Base-by-base conservation (phyloP, 352 stramenopile species). In the Phytophthora vignae region DNA sequence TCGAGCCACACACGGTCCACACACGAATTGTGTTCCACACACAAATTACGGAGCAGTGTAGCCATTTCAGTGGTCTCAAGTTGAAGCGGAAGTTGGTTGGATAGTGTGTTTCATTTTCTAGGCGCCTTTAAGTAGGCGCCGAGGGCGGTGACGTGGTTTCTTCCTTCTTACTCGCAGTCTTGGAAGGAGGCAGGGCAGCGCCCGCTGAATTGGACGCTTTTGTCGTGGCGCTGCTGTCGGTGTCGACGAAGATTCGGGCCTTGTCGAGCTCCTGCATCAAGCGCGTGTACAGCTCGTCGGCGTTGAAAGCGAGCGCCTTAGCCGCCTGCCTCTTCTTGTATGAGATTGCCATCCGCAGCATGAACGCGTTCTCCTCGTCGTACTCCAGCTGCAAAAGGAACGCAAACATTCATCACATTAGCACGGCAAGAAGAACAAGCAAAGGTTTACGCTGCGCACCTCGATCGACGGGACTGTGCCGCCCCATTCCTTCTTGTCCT, bases 341-440 rank as follows among this genome's bases (percentile, higher is more conserved):
- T 40, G 88, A 88, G 54, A 99, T 91, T 21, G 87, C 79, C 27
- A 99, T 91, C 33, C 90, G 87, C 46, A 98, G 81, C 78, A 99
- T 91, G 81, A 98, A 98, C 21, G 80, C 80, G 72, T 99, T 98
- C 60, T 97, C 91, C 64, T 98, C 90, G 77, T 99, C 97, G 73
- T 98, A 99, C 76, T 99, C 92, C 29, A 99, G 73, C 88, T 95
- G 48, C 17, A 58, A 69, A 21, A n/a, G 59, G 42, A n/a, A n/a
- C n/a, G n/a, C n/a, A n/a, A n/a, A n/a, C n/a, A n/a, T n/a, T n/a
- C n/a, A n/a, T n/a, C n/a, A n/a, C n/a, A n/a, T n/a, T n/a, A n/a
- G n/a, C n/a, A n/a, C n/a, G n/a, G n/a, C n/a, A n/a, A n/a, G n/a
- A n/a, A n/a, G n/a, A n/a, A n/a, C n/a, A n/a, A n/a, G n/a, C n/a